Base-by-base conservation (phyloP, 768 basidiomycete genomes). In the Kondoa subrosea region DNA sequence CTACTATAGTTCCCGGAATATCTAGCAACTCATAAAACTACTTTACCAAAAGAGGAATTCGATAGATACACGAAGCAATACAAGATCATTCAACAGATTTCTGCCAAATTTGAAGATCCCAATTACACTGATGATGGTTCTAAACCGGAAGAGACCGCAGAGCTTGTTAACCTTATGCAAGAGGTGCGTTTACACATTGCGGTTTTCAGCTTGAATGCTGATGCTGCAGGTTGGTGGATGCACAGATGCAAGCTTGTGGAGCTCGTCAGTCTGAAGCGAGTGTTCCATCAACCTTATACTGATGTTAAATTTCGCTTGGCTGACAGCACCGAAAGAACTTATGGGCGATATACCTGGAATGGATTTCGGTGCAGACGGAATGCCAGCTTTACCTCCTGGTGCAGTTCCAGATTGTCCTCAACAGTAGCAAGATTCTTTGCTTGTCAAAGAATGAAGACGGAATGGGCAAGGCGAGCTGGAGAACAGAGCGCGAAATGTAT, bases 281-380 rank as follows among this genome's bases (percentile, higher is more conserved):
- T 27, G 8, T 27, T 4, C 58, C 25, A 4, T 59, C 29, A 25
- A 15, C 29, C 8, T 31, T 8, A 25, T 27, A 25, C 21, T 59
- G 25, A 25, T 25, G 58, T 4, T 15, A 12, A 15, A 12, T 8
- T 31, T 59, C 8, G 21, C 15, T 15, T 56, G 25, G 58, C 14
- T 63, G 27, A 27, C 29, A 63, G 33, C 15, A 12, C 61, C 30
- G 3, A 27, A 82, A 25, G 87, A 88, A 72, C 81, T 91, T 63
- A 89, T 91, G 87, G 89, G 88, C 1, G 82, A 84, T 0, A 79
- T 91, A 61, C 89, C 89, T 0, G n/a, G 68, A 12, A 72, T 76
- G 76, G 80, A 77, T 4, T 70, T 85, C 29, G 83, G 82, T 0
- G 60, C 79, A 1, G 85, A 86, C 63, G 85, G 84, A 15, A 74